A percentile compares a stretch with the other conserved stretches of the same genome.
These are phyloP conservation scores for Annulohypoxylon nitens DNA, from an alignment of 495 filamentous ascomycete genomes.

Conservation along the genomic window DNA sequence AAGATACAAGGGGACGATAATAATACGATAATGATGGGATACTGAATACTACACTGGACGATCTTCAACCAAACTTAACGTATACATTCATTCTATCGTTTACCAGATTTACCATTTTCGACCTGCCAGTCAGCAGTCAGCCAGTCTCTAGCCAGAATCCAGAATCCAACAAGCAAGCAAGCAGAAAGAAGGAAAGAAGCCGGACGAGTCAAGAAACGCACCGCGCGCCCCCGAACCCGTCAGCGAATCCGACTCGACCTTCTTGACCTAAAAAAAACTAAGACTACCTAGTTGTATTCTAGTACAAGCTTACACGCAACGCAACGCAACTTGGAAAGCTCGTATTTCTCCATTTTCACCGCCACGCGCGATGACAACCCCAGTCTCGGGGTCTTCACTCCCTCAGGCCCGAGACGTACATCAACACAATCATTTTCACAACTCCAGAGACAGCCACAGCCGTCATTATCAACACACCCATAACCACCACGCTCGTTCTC, in stretches of 20 bases:
- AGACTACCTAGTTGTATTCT: slow-evolving; percentile 38
- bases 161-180: too few relatives aligned
- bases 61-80: slow-evolving; percentile 42
- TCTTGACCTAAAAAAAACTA: slow-evolving; percentile 41
- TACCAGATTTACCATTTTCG: background rate
- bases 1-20: slow-evolving; percentile 40
- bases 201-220: slow-evolving; percentile 33
- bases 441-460: slow-evolving; percentile 49
- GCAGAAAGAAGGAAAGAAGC: background rate
- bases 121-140: slow-evolving; percentile 30
- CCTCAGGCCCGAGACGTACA: slow-evolving; percentile 63
- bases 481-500: slow-evolving; percentile 56
- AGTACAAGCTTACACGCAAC: slow-evolving; percentile 48
- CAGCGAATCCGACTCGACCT: slow-evolving; percentile 42
- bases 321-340: slow-evolving; percentile 44
- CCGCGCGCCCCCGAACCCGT: slow-evolving; percentile 36
- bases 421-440: slow-evolving; percentile 53
- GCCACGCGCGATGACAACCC: slow-evolving; percentile 64
- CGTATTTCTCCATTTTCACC: slow-evolving; percentile 55
- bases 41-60: slow-evolving; percentile 31
- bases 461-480: slow-evolving; percentile 50
- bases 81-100: slow-evolving; percentile 33
- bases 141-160: slow-evolving; percentile 12
- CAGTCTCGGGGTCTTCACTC: slow-evolving; percentile 66
- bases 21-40: slow-evolving; percentile 51